These are phyloP conservation scores for Schrenkiella parvula DNA, from an alignment of 345 rosid species.

Conservation along the genomic window DNA sequence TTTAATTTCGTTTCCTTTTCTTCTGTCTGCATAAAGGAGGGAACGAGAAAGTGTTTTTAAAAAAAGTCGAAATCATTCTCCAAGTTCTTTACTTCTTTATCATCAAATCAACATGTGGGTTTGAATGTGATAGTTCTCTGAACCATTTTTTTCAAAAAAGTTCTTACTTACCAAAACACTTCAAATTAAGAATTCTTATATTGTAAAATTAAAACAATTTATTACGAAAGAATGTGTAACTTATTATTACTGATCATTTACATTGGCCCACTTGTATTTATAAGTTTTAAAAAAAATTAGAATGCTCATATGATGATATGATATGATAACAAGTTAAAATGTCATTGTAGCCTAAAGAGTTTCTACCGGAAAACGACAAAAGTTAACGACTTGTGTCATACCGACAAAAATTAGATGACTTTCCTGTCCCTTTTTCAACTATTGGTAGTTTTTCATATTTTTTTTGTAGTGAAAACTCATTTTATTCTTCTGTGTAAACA, in stretches of 20 bases:
- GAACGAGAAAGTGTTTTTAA: conserved; percentile 21
- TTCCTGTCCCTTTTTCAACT: neutral
- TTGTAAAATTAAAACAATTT: neutral
- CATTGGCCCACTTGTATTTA: neutral
- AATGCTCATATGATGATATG: conserved; percentile 8
- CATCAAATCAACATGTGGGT: conserved; percentile 29
- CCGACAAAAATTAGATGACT: conserved; percentile 21
- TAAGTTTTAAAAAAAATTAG: neutral
- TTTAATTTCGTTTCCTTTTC: conserved; percentile 23
- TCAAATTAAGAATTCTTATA: neutral
- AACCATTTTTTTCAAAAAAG: too few species aligned
- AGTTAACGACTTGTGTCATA: conserved; percentile 8
- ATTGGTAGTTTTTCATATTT: neutral
- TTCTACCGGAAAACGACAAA: conserved; percentile 6
- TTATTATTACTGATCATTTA: neutral
- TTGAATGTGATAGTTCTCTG: conserved; percentile 11
- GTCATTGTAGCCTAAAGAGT: neutral
- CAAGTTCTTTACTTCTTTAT: conserved; percentile 12
- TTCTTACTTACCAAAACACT: conserved; percentile 7
- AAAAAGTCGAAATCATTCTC: conserved; percentile 30
- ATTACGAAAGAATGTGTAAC: neutral
- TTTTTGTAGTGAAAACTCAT: neutral
- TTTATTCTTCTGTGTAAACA: neutral
- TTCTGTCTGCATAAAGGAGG: conserved; percentile 35
- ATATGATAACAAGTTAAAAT: too few species aligned